These are phyloP conservation scores for Fusarium pininemorale DNA, from an alignment of 2,329 filamentous ascomycete species.

Conservation along the genomic window DNA sequence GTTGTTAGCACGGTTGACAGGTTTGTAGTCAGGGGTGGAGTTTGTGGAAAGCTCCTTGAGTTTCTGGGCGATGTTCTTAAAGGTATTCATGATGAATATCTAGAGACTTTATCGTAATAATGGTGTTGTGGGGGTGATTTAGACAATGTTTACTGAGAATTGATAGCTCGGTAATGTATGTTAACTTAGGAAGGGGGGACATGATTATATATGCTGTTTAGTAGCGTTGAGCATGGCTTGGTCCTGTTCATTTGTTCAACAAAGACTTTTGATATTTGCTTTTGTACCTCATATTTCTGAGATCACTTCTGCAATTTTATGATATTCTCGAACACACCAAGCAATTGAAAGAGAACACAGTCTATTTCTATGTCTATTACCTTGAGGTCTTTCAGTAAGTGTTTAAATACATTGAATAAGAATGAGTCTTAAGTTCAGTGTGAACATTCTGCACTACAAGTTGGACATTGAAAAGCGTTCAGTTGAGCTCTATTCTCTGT, in stretches of 20 bases:
- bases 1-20: background rate
- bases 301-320: fast-evolving
- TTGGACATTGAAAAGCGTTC: fast-evolving
- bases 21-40: background rate
- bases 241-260: background rate
- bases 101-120: background rate
- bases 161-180: background rate
- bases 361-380: fast-evolving
- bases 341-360: fast-evolving
- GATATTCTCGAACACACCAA: fast-evolving
- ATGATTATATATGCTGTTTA: background rate
- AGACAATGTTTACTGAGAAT: fast-evolving
- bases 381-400: fast-evolving
- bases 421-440: fast-evolving
- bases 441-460: no score
- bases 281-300: fast-evolving
- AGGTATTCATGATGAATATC: background rate
- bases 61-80: background rate
- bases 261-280: fast-evolving
- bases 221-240: fast-evolving
- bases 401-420: background rate
- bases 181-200: fast-evolving
- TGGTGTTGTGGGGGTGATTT: background rate
- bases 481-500: background rate
- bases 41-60: background rate